Evolutionary conservation across 768 basidiomycete genomes (phyloP).

Genomic region (Russula sp.): DNA sequence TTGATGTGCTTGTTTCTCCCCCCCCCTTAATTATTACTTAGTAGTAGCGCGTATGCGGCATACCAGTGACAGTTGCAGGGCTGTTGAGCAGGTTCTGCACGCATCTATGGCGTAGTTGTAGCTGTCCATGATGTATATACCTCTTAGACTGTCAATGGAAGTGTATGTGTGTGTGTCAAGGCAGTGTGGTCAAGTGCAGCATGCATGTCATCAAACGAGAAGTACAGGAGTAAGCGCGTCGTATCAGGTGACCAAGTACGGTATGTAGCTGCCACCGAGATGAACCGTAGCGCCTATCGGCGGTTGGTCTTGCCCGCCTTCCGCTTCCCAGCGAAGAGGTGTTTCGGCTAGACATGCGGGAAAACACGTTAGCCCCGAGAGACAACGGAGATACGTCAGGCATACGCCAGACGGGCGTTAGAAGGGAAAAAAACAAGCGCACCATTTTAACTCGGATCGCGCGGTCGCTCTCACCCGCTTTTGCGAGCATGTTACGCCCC

Average conservation of each 20-base stretch:
- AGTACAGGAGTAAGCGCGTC: neutral
- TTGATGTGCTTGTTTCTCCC: neutral
- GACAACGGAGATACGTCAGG: neutral
- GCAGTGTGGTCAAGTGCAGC: neutral
- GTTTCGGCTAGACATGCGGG: constrained; percentile 58
- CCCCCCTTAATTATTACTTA: neutral
- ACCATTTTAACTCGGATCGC: constrained; percentile 82
- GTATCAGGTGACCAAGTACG: neutral
- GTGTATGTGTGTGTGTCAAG: neutral
- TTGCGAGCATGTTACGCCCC: constrained; percentile 79
- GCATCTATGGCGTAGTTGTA: neutral
- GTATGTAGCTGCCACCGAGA: neutral
- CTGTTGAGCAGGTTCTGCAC: neutral
- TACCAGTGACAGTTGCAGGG: neutral
- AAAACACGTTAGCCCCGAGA: neutral
- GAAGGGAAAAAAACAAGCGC: constrained; percentile 24
- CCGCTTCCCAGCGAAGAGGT: constrained; percentile 80
- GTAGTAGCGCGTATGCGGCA: neutral
- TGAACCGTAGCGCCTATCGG: constrained; percentile 38
- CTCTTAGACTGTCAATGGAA: constrained; percentile 5
- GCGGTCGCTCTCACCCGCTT: constrained; percentile 87
- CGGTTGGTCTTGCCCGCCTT: constrained; percentile 79
- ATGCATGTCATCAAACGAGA: neutral
- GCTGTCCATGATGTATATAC: constrained; percentile 5
- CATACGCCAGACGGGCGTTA: neutral